These are phyloP conservation scores for Hymenoscyphus albidus DNA, from an alignment of 2,329 filamentous ascomycete genomes.

Conservation along the genomic window DNA sequence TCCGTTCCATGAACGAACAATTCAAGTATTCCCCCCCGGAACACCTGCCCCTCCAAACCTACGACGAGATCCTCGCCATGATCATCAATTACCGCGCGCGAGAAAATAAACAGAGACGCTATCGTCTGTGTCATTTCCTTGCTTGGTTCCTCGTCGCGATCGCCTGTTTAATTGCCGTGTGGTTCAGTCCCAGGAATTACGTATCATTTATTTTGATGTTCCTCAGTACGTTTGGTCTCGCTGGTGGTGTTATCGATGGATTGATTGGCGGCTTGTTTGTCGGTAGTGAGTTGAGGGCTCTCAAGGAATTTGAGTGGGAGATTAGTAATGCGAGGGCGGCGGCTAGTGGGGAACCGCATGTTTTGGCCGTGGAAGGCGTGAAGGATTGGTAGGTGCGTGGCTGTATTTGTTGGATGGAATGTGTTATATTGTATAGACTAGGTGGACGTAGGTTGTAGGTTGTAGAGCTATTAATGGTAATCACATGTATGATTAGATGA, in stretches of 20 bases:
- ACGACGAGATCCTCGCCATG: conserved; percentile 71
- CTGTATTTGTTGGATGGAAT: no score
- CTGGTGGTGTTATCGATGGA: conserved; percentile 75
- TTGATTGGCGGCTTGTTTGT: conserved; percentile 86
- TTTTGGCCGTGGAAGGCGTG: conserved; percentile 25
- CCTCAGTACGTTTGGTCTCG: conserved; percentile 71
- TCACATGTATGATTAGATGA: no score
- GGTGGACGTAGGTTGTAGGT: no score
- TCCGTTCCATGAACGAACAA: conserved; percentile 22
- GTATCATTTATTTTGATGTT: conserved; percentile 78
- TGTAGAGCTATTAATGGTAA: no score
- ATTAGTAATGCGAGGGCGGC: conserved; percentile 60
- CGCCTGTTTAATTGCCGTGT: conserved; percentile 74
- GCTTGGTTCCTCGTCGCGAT: conserved; percentile 63
- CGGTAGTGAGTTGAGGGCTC: conserved; percentile 72
- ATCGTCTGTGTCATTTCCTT: conserved; percentile 72
- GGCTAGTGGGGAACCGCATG: conserved; percentile 30
- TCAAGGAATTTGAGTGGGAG: conserved; percentile 94
- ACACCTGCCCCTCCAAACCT: conserved; percentile 47
- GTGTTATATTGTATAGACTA: no score
- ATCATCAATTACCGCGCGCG: conserved; percentile 65
- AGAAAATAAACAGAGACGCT: conserved; percentile 67
- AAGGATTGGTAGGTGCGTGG: conserved; percentile 30
- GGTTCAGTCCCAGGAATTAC: conserved; percentile 76
- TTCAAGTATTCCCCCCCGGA: conserved; percentile 18